Evolutionary conservation across 75 land plant species (phyloP).

Genomic region (Selaginella tamariscina): DNA sequence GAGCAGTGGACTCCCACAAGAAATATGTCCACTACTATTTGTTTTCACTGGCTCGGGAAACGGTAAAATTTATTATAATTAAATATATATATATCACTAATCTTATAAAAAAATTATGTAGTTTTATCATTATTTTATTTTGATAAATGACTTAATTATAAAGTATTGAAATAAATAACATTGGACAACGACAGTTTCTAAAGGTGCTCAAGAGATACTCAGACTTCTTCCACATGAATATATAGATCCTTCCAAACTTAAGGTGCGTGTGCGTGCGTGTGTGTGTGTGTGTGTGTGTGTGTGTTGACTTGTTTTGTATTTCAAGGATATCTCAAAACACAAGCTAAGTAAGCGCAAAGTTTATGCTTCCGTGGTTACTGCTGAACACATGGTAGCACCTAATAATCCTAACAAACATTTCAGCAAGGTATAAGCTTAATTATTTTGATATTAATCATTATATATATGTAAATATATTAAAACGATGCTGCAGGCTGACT

Average conservation of each 20-base stretch:
- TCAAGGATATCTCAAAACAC: not conserved
- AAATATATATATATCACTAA: not conserved
- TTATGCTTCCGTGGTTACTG: slow-evolving; percentile 71
- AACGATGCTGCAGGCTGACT: slow-evolving; percentile 54
- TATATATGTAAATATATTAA: too few species aligned
- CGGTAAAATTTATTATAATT: slow-evolving; percentile 37
- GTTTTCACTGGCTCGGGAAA: slow-evolving; percentile 94
- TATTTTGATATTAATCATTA: not conserved
- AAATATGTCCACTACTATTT: slow-evolving; percentile 74
- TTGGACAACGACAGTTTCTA: slow-evolving; percentile 75
- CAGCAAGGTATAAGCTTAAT: slow-evolving; percentile 43
- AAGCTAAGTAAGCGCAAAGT: slow-evolving; percentile 24
- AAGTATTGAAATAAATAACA: too few species aligned
- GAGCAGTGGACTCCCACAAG: slow-evolving; percentile 63
- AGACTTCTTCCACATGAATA: slow-evolving; percentile 81
- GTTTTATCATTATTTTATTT: not conserved
- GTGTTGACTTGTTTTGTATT: too few species aligned
- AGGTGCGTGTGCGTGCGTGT: not conserved
- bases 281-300: not conserved
- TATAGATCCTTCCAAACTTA: slow-evolving; percentile 56
- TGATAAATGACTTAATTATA: too few species aligned
- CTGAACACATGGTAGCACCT: slow-evolving; percentile 70
- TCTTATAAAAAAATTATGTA: not conserved
- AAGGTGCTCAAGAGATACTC: slow-evolving; percentile 90
- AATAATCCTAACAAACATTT: slow-evolving; percentile 50